phyloP scores from a whole-genome alignment of 2,329 filamentous ascomycete genomes.

The Penicillium sp. region DNA sequence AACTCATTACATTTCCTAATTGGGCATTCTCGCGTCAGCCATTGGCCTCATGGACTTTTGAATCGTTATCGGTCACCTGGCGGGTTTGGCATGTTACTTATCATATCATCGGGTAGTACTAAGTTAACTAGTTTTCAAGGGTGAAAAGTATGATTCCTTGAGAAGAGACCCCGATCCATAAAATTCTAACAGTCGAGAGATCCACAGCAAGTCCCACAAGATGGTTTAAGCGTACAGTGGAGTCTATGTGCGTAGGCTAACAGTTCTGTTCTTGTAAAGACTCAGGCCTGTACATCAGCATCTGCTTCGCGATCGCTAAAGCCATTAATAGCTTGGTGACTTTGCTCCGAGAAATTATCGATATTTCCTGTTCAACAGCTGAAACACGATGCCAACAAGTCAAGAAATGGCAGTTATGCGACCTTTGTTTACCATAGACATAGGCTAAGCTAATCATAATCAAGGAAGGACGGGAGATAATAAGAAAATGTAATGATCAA shows the following conservation, averaged over 20 bases:
- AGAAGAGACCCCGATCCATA: not conserved
- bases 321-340: not conserved
- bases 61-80: not conserved
- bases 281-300: too few species aligned
- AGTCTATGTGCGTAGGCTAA: too few species aligned
- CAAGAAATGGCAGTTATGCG: not conserved
- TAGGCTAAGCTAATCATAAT: conserved; percentile 14
- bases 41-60: not conserved
- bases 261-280: too few species aligned
- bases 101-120: too few species aligned
- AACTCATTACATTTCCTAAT: conserved; percentile 23
- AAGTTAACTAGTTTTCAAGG: too few species aligned
- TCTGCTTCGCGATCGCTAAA: not conserved
- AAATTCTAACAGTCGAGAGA: too few species aligned
- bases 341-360: not conserved
- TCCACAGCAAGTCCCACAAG: not conserved
- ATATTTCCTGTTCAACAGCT: not conserved
- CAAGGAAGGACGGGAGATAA: conserved; percentile 1
- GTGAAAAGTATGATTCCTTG: too few species aligned
- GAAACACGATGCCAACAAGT: not conserved
- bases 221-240: too few species aligned
- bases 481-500: not conserved
- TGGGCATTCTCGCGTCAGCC: conserved; percentile 5
- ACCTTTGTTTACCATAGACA: conserved; percentile 17
- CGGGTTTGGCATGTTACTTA: too few species aligned